These are phyloP conservation scores for Amanita phalloides DNA, from an alignment of 768 basidiomycete genomes.

Conservation along the genomic window DNA sequence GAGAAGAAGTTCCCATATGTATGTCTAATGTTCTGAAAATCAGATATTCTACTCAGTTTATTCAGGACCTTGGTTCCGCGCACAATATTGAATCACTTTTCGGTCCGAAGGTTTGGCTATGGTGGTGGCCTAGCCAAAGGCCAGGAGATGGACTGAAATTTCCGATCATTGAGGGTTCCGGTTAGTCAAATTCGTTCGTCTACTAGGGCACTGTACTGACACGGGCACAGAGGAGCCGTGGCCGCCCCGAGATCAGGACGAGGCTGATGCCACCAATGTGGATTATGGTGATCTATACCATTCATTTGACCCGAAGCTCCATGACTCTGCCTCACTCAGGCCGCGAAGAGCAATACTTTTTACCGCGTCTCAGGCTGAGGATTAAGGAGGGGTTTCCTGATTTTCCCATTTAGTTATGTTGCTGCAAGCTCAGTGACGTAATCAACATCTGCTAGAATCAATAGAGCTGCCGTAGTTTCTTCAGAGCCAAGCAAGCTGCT, in stretches of 20 bases:
- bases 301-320: neutral
- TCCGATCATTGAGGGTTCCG: constrained; percentile 54
- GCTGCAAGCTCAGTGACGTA: too few species aligned
- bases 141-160: constrained; percentile 72
- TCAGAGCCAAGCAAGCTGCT: too few species aligned
- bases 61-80: constrained; percentile 67
- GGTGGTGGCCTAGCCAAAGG: constrained; percentile 74
- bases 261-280: neutral
- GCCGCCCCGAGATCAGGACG: neutral
- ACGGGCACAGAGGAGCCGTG: neutral
- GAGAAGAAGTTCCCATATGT: constrained; percentile 93
- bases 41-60: constrained; percentile 5
- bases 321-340: neutral
- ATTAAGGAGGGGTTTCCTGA: too few species aligned
- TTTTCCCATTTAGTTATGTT: too few species aligned
- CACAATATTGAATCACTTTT: constrained; percentile 74
- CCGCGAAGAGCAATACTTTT: neutral
- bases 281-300: neutral
- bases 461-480: too few species aligned
- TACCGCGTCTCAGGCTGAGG: neutral
- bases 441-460: too few species aligned
- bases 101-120: constrained; percentile 62
- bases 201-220: neutral
- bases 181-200: constrained; percentile 56
- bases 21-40: constrained; percentile 15